Base-by-base conservation (phyloP, 2,329 filamentous ascomycete genomes). In the Sporothrix inflata region DNA sequence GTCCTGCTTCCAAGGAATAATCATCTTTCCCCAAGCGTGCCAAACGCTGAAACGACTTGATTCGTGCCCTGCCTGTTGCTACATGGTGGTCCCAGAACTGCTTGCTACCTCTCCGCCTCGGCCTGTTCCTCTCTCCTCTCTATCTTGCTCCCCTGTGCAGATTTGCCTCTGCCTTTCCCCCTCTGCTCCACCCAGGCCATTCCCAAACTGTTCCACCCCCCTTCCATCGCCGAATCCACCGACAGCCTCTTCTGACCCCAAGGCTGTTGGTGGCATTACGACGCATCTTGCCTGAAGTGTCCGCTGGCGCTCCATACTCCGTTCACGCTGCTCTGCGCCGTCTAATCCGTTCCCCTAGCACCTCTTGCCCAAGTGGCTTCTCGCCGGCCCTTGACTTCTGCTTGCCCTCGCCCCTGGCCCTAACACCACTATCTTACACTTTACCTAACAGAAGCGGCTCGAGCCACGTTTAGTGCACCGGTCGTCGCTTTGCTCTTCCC, bases 41-140 rank as follows among this genome's bases (percentile, higher is more conserved):
- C 71, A 65, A 60, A 68, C 40, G 53, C 73, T 74, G 74, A 75
- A 75, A 75, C 74, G 65, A 45, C 74, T 69, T 73, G 74, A 70
- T 73, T 74, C 68, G 71, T 72, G 74, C 74, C 73, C 72, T 68
- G 71, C 61, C 67, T 73, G 42, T 57, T 61, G 70, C 65, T 69
- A 65, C 72, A 72, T 60, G 66, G 51, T 38, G 24, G 34, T 19
- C 38, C 55, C 71, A 53, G 55, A 24, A 55, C 38, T 16, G 6
- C 21, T 53, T 38, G 24, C 49, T 45, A 30, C 53, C n/a, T 61
- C 38, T 34, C n/a, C 9, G 12, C n/a, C 21, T 65, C 30, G 24
- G 60, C 55, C 60, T 73, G 55, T 30, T 55, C 57, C 68, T 16
- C 65, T 53, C 71, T 55, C 71, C 67, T 70, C 69, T 65, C 14